Evolutionary conservation across 257 asterid species (phyloP), one percentile per base, ranked within the genome.

Genomic region (Orobanche coerulescens): DNA sequence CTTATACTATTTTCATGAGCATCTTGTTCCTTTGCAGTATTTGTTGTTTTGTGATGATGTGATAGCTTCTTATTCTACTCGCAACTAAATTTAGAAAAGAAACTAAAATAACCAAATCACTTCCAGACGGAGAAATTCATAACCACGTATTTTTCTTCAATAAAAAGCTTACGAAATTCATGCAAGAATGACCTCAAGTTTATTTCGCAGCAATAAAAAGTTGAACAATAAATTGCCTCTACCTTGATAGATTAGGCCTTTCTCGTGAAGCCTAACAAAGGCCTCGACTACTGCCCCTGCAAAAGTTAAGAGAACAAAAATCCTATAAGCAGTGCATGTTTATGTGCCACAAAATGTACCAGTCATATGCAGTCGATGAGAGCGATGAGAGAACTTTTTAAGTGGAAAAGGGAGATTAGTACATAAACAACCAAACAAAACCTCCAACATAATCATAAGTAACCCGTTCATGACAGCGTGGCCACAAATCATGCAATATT

Each of bases 241-340:
- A 89, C 97, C 98, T 85, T 83, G 98, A 86, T 93, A 93, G 60
- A 93, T 84, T 34, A 86, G 78, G 67, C 97, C 98, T 79, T 93
- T 93, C 75, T 93, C 97, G 24, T 93, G 95, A 78, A 93, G 98
- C 84, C 86, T 82, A 61, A 86, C 78, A 75, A 93, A 93, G 65
- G 98, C 98, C 80, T 93, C 98, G 7, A 73, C 79, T 46, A 93
- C 97, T 15, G 98, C 94, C 36, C 94, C 98, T 93, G 94, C 42
- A 81, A 68, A 75, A 49, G 68, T 71, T 40, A 30, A 68, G 49
- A 64, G 58, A 30, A 69, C 13, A 67, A 62, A 71, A 24, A 61
- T 66, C 23, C 61, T 49, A 40, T 46, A 37, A 14, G 34, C 36
- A 57, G 2, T n/a, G n/a, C n/a, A n/a, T n/a, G n/a, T 8, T 4